Base-by-base conservation (phyloP, 345 rosid species). In the Camelina laxa region DNA sequence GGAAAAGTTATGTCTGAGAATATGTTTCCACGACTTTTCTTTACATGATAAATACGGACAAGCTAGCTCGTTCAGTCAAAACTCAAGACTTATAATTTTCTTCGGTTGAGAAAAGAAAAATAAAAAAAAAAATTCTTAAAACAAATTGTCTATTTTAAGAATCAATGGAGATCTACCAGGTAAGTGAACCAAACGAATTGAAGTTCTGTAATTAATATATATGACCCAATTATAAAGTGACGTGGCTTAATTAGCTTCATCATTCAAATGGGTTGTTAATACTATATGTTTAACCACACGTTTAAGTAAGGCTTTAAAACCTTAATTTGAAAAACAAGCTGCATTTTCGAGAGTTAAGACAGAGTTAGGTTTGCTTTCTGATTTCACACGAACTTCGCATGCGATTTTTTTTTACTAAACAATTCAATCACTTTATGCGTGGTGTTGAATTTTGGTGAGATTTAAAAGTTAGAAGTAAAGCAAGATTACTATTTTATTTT, bases 161-260 rank as follows among this genome's bases (percentile, higher is more conserved):
- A 48, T 59, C 38, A 60, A 41, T 13, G 56, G 54, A 14, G 31
- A 42, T 54, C 10, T 27, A 4, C 16, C 5, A 38, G 61, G 31
- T 33, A 44, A 64, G 39, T 55, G 57, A 65, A 56, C 65, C 58
- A 56, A 55, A 62, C 41, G 15, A 42, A 65, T n/a, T 22, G n/a
- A 65, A 31, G 41, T 56, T 21, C 6, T 16, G 39, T 67, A 58
- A 21, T 16, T 58, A 66, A 74, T 48, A 59, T 13, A 27, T 4
- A 27, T 59, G 54, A 49, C 67, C 73, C 49, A 49, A 14, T 67
- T 48, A 9, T 8, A 17, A 59, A 35, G 21, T 24, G 68, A 30
- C 55, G 60, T 75, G 62, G 62, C 53, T 60, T 67, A 15, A 51
- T 39, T 50, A 59, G 79, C 54, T 67, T 61, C 73, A 67, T 75